Evolutionary conservation across 768 basidiomycete genomes (phyloP).

Genomic region (Russula lepida): DNA sequence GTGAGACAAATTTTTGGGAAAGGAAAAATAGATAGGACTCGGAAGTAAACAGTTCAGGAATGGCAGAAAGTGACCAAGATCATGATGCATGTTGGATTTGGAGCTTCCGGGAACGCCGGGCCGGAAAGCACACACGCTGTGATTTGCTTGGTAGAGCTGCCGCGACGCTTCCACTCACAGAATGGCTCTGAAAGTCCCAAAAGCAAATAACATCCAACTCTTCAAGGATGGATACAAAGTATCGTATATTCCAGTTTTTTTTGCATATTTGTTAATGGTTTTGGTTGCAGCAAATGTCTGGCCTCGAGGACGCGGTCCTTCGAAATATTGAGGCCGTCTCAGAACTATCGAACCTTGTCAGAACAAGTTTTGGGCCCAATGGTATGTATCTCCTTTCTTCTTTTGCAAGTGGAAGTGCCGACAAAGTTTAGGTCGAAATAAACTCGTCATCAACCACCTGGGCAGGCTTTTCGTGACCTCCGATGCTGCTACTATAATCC

Average conservation of each 20-base stretch:
- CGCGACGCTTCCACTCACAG: not conserved
- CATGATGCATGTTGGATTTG: too few relatives aligned
- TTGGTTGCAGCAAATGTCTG: constrained; percentile 56
- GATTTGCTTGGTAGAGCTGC: not conserved
- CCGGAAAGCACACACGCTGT: not conserved
- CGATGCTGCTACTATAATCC: constrained; percentile 97
- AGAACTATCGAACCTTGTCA: constrained; percentile 88
- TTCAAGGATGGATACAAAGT: constrained; percentile 99
- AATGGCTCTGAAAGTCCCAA: constrained; percentile 95
- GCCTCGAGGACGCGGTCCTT: constrained; percentile 94
- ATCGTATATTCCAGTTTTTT: constrained; percentile 8
- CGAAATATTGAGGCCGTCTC: constrained; percentile 95
- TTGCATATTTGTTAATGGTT: not conserved
- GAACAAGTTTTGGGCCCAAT: constrained; percentile 95
- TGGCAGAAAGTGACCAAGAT: too few relatives aligned
- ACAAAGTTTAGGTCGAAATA: constrained; percentile 69
- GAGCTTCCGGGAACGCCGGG: not conserved
- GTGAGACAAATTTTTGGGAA: not conserved
- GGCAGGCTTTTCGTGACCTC: constrained; percentile 95
- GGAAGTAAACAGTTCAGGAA: too few relatives aligned
- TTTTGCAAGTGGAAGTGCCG: not conserved
- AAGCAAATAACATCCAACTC: constrained; percentile 77
- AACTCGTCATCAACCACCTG: constrained; percentile 95
- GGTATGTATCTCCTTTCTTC: constrained; percentile 42
- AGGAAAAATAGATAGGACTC: not conserved